Evolutionary conservation across 2,329 filamentous ascomycete species (phyloP), one percentile per base, ranked within the genome.

Genomic region (Phialocephala sp.): DNA sequence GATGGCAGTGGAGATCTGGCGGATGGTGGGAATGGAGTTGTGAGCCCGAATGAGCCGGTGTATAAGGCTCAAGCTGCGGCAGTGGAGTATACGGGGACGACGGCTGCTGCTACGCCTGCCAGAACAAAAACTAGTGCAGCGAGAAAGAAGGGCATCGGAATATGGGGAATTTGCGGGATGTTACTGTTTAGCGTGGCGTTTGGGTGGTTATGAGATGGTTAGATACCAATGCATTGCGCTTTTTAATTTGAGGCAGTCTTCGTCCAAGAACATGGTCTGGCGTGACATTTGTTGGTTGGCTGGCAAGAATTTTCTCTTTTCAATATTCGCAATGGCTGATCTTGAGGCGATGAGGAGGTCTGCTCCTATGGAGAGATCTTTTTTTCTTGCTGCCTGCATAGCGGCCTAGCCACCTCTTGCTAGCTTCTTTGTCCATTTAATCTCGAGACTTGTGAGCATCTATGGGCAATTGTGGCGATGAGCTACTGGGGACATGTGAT

Each of bases 1-100:
- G 80, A 83, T 71, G 81, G 81, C 0, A 81, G 76, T 47, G 81
- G 81, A 0, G 76, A 71, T 11, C 74, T 82, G 1, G 80, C 76
- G 57, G 81, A 84, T 69, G 81, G 79, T 0, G 78, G 73, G 9
- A 63, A 75, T 58, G 72, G 72, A n/a, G 62, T 55, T 1, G 58
- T n/a, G 3, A 64, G 76, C 57, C 72, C 69, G 37, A 76, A 77
- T 55, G 63, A 74, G 41, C 82, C 82, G 2, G 69, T 79, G 20
- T 83, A 83, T 72, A 76, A 75, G 36, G 66, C 69, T 1, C 79
- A 79, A 50, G 69, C 56, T 14, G 43, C 62, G 1, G 43, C 47
- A 8, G 59, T 58, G 36, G 58, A 41, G 20, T 57, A 55, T n/a
- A 62, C 59, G 8, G 58, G 55, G 6, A 41, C 22, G 20, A 50